Evolutionary conservation across 768 basidiomycete species (phyloP).

Genomic region (Psilocybe cubensis): DNA sequence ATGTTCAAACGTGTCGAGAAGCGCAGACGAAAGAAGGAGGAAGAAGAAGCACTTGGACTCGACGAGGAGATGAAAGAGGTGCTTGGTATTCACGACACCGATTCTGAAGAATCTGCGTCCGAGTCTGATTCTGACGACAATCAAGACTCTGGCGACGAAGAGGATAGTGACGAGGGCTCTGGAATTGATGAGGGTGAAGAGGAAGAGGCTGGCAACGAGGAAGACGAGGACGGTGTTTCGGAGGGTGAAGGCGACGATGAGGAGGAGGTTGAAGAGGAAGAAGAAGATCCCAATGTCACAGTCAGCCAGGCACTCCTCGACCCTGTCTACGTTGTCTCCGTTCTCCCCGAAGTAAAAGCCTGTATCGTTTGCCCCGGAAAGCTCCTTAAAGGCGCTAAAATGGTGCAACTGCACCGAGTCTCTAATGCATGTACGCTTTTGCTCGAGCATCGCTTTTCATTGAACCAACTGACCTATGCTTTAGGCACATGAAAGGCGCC

Average conservation of each 20-base stretch:
- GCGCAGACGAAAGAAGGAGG: conserved; percentile 58
- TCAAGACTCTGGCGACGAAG: conserved; percentile 16
- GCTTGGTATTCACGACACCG: conserved; percentile 72
- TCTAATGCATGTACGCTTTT: conserved; percentile 62
- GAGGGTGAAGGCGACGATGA: conserved; percentile 27
- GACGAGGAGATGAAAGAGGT: conserved; percentile 67
- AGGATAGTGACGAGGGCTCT: conserved; percentile 22
- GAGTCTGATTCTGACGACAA: conserved; percentile 47
- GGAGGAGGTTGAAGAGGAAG: conserved; percentile 29
- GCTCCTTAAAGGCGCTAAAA: conserved; percentile 59
- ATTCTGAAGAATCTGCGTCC: conserved; percentile 73
- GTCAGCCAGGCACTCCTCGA: conserved; percentile 63
- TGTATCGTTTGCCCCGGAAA: conserved; percentile 79
- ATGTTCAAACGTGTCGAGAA: conserved; percentile 87
- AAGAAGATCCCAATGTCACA: conserved; percentile 49
- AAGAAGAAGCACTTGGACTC: conserved; percentile 67
- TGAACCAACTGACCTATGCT: conserved; percentile 6
- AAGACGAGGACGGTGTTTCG: conserved; percentile 30
- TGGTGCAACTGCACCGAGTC: conserved; percentile 58
- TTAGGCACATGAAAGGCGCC: conserved; percentile 69
- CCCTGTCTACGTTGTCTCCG: conserved; percentile 62
- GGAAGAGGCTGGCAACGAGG: conserved; percentile 17
- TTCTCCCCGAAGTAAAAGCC: conserved; percentile 55
- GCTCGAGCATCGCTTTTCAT: conserved; percentile 11
- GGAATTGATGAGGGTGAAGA: conserved; percentile 32